A percentile compares a stretch with the other conserved stretches of the same genome.
Evolutionary conservation across 2,329 filamentous ascomycete genomes (phyloP).

Genomic region (Aspergillus viridinutans): DNA sequence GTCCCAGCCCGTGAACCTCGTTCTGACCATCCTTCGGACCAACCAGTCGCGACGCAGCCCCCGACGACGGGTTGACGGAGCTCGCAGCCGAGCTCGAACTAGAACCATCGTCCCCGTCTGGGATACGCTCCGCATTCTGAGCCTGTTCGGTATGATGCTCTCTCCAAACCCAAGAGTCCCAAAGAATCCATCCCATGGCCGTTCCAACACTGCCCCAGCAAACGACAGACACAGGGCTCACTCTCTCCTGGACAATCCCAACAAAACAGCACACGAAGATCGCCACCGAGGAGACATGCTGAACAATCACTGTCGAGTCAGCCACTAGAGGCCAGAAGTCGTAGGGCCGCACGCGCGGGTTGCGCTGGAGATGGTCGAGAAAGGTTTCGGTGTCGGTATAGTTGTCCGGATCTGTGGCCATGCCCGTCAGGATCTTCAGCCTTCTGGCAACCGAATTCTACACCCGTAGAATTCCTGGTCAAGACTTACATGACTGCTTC

Average conservation of each 20-base stretch:
- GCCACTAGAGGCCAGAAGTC: constrained; percentile 97
- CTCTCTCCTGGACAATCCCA: constrained; percentile 77
- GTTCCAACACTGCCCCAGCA: constrained; percentile 79
- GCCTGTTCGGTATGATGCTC: constrained; percentile 49
- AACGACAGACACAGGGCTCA: constrained; percentile 87
- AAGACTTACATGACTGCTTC: constrained; percentile 76
- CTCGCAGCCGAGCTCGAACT: constrained; percentile 37
- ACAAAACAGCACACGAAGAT: constrained; percentile 95
- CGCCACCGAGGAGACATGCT: constrained; percentile 90
- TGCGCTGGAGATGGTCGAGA: constrained; percentile 89
- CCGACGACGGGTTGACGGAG: constrained; percentile 24
- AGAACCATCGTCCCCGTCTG: constrained; percentile 36
- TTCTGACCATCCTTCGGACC: constrained; percentile 21
- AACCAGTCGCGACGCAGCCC: constrained; percentile 23
- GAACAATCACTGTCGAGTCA: constrained; percentile 92
- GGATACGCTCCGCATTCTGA: constrained; percentile 11
- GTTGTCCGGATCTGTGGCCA: constrained; percentile 78
- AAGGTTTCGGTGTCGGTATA: constrained; percentile 97
- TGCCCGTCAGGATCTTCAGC: neutral
- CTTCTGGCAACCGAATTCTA: neutral
- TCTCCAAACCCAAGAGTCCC: constrained; percentile 84
- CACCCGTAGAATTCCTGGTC: neutral
- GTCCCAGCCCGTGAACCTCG: constrained; percentile 40
- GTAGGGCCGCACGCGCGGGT: constrained; percentile 88
- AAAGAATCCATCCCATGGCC: constrained; percentile 81